Base-by-base conservation (phyloP, 768 basidiomycete genomes). In the Tephrocybe sp. region DNA sequence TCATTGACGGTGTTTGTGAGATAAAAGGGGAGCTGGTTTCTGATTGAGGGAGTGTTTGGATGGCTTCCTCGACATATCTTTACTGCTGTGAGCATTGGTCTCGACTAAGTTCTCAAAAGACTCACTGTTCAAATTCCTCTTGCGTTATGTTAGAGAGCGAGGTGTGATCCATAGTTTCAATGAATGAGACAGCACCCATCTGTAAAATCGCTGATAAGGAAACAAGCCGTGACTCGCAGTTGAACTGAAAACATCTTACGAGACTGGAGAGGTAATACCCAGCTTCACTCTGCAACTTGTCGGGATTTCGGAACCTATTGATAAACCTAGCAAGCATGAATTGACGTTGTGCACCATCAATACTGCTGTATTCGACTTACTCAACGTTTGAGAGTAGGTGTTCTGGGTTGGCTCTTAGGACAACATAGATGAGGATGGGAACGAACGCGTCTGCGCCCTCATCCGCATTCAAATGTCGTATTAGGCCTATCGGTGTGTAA, bases 191-290 rank as follows among this genome's bases (percentile, higher is more conserved):
- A 2, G 97, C 93, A 3, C 93, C 97, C 83, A 89, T 95, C 93
- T 98, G 55, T 7, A 4, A 6, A 25, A 17, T 47, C 28, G 6
- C 17, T 0, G 10, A 21, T 48, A 44, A 38, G 37, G 23, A 9
- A 17, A 12, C 46, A 10, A 3, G 54, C 15, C 15, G 34, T 14
- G 26, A 17, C 7, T 3, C 25, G 6, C 7, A 20, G 3, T 21
- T 0, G 54, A 21, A 28, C 2, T 28, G 15, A 6, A 40, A 4
- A 30, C 2, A 32, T 2, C 18, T 60, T 59, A 94, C 95, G 48
- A 99, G 77, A 71, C 93, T 96, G 0, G 95, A 97, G 5, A 99
- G 75, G 68, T 99, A 98, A 67, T 99, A 98, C 0, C 95, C 97
- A 3, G 93, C 88, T 69, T 99, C 97, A 49, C 95, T 93, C 60